Conservation (phyloP, 352 stramenopile species). For the Phytophthora fragariaefolia region DNA sequence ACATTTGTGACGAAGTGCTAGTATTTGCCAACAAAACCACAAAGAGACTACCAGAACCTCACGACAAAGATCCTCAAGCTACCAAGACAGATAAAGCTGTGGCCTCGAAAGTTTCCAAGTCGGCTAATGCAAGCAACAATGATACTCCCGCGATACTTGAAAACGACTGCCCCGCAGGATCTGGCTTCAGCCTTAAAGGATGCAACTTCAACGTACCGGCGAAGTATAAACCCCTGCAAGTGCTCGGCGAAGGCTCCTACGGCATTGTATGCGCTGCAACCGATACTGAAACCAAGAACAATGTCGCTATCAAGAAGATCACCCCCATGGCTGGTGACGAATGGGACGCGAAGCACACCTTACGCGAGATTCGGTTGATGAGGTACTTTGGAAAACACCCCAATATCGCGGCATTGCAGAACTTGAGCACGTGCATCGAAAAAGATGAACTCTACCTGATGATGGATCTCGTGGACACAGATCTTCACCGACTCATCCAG, state of each 20-base stretch:
- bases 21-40: slow-evolving; percentile 52
- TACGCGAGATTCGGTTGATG: slow-evolving; percentile 92
- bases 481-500: slow-evolving; percentile 91
- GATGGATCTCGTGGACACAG: slow-evolving; percentile 95
- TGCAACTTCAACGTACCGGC: slow-evolving; percentile 86
- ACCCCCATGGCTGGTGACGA: slow-evolving; percentile 91
- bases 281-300: slow-evolving; percentile 72
- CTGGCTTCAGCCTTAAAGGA: slow-evolving; percentile 82
- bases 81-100: slow-evolving; percentile 14
- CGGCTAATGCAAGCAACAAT: slow-evolving; percentile 23
- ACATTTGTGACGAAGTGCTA: slow-evolving; percentile 82
- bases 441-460: slow-evolving; percentile 96
- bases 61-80: slow-evolving; percentile 34
- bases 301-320: slow-evolving; percentile 95
- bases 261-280: slow-evolving; percentile 91
- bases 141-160: slow-evolving; percentile 38
- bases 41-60: slow-evolving; percentile 25
- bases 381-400: slow-evolving; percentile 90
- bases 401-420: slow-evolving; percentile 87
- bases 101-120: slow-evolving; percentile 7
- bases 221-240: slow-evolving; percentile 85
- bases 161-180: slow-evolving; percentile 65
- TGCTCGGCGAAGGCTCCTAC: slow-evolving; percentile 93
- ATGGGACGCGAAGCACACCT: slow-evolving; percentile 91
- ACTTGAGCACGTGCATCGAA: slow-evolving; percentile 82